Evolutionary conservation across 1,139 yeast species (phyloP).

Genomic region (Blastobotrys elegans): DNA sequence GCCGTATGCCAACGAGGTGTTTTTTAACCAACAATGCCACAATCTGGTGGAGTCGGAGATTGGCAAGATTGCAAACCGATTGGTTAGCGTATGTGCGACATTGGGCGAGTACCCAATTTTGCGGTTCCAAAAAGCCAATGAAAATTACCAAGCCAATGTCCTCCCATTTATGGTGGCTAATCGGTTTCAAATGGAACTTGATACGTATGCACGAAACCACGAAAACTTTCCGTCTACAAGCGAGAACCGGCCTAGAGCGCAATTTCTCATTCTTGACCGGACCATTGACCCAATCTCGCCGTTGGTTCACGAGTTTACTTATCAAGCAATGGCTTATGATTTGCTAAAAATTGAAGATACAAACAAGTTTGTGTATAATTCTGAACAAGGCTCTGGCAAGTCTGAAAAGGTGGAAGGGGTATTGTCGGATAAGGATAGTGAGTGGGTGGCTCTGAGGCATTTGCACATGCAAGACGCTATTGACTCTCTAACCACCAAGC

Average conservation of each 20-base stretch:
- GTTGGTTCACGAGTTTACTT: conserved; percentile 83
- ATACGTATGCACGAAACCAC: conserved; percentile 66
- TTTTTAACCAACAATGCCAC: conserved; percentile 62
- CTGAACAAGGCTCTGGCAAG: conserved; percentile 59
- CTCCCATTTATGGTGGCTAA: conserved; percentile 71
- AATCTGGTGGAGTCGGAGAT: conserved; percentile 59
- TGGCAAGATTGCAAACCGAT: conserved; percentile 51
- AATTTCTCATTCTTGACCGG: conserved; percentile 74
- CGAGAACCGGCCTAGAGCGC: conserved; percentile 56
- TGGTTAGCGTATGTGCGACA: conserved; percentile 67
- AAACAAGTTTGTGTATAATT: conserved; percentile 51
- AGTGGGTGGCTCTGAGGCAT: conserved; percentile 72
- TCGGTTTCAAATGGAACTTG: conserved; percentile 65
- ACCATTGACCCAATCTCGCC: conserved; percentile 82
- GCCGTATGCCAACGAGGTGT: conserved; percentile 59
- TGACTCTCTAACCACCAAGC: conserved; percentile 54
- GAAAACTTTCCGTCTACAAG: conserved; percentile 52
- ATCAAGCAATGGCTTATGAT: conserved; percentile 91
- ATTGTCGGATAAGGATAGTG: conserved; percentile 62
- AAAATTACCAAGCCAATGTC: conserved; percentile 46
- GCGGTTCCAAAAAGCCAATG: conserved; percentile 48
- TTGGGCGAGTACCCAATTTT: conserved; percentile 88
- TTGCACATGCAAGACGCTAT: conserved; percentile 73
- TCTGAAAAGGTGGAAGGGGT: conserved; percentile 44
- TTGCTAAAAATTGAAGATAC: conserved; percentile 44